Percentiles rank a stretch among this genome's conserved stretches.
These are phyloP conservation scores for Parastagonospora avenae DNA, from an alignment of 2,329 filamentous ascomycete genomes.

Conservation along the genomic window DNA sequence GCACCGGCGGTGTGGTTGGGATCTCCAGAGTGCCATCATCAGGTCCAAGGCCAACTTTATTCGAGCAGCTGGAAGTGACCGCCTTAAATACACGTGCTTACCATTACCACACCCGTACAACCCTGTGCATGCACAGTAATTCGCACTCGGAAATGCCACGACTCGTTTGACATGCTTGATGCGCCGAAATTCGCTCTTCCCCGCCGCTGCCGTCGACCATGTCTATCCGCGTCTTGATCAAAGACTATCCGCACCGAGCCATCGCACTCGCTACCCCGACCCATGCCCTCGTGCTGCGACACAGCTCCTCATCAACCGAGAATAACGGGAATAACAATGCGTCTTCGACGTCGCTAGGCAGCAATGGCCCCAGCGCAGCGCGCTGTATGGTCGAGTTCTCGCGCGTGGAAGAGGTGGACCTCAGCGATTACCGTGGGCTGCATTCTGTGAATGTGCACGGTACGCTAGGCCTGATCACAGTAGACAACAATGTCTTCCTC, in stretches of 20 bases:
- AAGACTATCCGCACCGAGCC: conserved; percentile 83
- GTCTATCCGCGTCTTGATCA: conserved; percentile 76
- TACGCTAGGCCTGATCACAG: conserved; percentile 84
- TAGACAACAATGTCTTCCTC: conserved; percentile 84
- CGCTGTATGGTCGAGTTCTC: conserved; percentile 91
- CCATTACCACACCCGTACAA: conserved; percentile 15
- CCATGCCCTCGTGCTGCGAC: conserved; percentile 83
- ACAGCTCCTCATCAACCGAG: conserved; percentile 71
- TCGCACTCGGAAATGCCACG: background rate
- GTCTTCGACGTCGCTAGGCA: conserved; percentile 58
- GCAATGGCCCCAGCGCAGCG: conserved; percentile 46
- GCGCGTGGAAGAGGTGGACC: conserved; percentile 65
- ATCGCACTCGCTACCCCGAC: conserved; percentile 82
- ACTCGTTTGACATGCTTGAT: conserved; percentile 29
- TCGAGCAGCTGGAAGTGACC: conserved; percentile 19
- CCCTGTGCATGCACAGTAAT: background rate
- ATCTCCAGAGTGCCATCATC: conserved; percentile 12
- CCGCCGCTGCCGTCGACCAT: conserved; percentile 31
- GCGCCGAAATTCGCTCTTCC: conserved; percentile 7
- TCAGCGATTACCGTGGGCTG: conserved; percentile 77
- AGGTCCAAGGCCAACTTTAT: conserved; percentile 17
- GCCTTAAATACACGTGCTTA: conserved; percentile 30
- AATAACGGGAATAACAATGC: conserved; percentile 57
- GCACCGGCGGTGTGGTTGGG: conserved; percentile 21
- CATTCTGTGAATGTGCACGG: conserved; percentile 78